phyloP scores from a whole-genome alignment of 1,139 yeast species.

The Spathaspora sp. region DNA sequence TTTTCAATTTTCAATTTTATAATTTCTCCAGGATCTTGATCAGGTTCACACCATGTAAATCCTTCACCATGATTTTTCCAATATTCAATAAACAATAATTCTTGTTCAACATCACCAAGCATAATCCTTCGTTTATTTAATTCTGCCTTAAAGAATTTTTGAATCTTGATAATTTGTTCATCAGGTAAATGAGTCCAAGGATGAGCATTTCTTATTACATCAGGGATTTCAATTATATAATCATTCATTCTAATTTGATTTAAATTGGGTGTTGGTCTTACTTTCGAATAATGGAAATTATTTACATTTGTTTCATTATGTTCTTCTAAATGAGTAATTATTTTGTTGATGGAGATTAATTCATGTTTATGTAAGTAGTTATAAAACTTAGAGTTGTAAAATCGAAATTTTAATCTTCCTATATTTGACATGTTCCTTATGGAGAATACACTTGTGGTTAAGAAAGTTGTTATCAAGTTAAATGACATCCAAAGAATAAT shows the following conservation, averaged over 20 bases:
- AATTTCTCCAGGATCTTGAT: slow-evolving; percentile 47
- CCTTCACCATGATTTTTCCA: slow-evolving; percentile 37
- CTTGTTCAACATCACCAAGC: slow-evolving; percentile 35
- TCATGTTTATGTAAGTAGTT: slow-evolving; percentile 29
- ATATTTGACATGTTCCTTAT: slow-evolving; percentile 18
- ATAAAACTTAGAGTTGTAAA: slow-evolving; percentile 23
- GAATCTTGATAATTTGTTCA: slow-evolving; percentile 12
- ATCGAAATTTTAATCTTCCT: slow-evolving; percentile 37
- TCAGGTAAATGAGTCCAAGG: slow-evolving; percentile 1
- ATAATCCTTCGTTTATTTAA: slow-evolving; percentile 31
- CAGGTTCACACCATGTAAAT: slow-evolving; percentile 49
- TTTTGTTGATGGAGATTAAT: slow-evolving; percentile 27
- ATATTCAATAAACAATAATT: slow-evolving; percentile 36
- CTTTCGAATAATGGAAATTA: slow-evolving; percentile 38
- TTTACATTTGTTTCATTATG: slow-evolving; percentile 37
- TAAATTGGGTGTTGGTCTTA: slow-evolving; percentile 21
- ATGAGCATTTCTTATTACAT: slow-evolving; percentile 7
- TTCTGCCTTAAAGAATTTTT: slow-evolving; percentile 24
- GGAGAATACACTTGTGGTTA: slow-evolving; percentile 12
- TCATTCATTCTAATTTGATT: slow-evolving; percentile 23
- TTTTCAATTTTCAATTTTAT: slow-evolving; percentile 12
- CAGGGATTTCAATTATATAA: slow-evolving; percentile 30
- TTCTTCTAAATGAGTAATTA: slow-evolving; percentile 41
- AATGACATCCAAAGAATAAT: slow-evolving; percentile 10
- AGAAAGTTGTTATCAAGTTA: slow-evolving; percentile 8